Conservation (phyloP, 192 early-diverging fungal genomes). For the Backusella mclennaniae region DNA sequence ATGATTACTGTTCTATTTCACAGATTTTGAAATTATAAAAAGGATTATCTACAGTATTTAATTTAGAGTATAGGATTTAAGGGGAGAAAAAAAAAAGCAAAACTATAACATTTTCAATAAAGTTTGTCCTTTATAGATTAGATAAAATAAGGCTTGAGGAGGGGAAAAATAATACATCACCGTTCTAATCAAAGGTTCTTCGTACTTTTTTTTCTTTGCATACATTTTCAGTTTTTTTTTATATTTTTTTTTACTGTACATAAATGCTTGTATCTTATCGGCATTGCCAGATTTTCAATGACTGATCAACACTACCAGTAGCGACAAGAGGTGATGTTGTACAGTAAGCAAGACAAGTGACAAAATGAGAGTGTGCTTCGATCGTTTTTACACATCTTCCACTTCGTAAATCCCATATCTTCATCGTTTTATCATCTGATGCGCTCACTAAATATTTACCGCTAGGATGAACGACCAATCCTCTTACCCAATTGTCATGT, state of each 20-base stretch:
- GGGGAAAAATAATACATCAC: background rate
- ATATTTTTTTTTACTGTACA: background rate
- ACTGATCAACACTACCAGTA: conserved; percentile 82
- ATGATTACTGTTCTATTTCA: background rate
- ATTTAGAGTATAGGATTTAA: background rate
- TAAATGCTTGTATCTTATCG: conserved; percentile 35
- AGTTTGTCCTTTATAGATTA: background rate
- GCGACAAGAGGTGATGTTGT: conserved; percentile 69
- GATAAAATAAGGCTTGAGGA: background rate
- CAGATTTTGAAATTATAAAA: background rate
- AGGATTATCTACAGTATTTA: background rate
- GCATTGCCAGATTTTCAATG: conserved; percentile 77
- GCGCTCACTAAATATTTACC: conserved; percentile 81
- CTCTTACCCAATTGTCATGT: conserved; percentile 94
- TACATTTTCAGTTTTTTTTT: background rate
- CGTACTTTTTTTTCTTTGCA: background rate
- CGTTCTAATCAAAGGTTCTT: background rate
- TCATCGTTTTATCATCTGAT: conserved; percentile 90
- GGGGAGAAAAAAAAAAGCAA: background rate
- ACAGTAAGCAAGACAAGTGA: conserved; percentile 78
- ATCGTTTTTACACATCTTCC: conserved; percentile 81
- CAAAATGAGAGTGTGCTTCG: conserved; percentile 88
- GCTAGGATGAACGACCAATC: conserved; percentile 77
- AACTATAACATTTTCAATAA: background rate
- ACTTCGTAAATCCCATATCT: conserved; percentile 84